phyloP scores from a whole-genome alignment of 768 basidiomycete genomes.

The Dentipellis sp. region DNA sequence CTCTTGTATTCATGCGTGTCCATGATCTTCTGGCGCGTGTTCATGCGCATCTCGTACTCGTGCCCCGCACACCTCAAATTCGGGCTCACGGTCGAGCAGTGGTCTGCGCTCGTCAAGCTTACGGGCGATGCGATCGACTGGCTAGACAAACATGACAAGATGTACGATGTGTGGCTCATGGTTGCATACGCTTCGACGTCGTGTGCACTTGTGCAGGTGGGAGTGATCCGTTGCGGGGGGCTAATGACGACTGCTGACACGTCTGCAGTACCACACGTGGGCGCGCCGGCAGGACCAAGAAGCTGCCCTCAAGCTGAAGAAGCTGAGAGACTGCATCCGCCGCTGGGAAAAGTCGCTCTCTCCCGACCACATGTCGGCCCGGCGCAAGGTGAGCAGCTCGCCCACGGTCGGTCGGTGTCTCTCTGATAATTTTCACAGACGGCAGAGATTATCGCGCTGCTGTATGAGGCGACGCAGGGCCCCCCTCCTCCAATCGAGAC shows the following conservation, averaged over 20 bases:
- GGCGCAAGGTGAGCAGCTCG: constrained; percentile 66
- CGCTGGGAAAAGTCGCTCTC: constrained; percentile 84
- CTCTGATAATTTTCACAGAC: constrained; percentile 39
- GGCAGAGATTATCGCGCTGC: constrained; percentile 82
- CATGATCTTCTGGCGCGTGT: constrained; percentile 98
- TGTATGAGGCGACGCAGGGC: constrained; percentile 94
- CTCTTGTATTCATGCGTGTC: constrained; percentile 81
- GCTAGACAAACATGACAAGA: constrained; percentile 71
- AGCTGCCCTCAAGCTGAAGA: constrained; percentile 65
- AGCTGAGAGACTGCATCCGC: constrained; percentile 75
- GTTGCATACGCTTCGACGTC: constrained; percentile 84
- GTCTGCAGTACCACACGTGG: constrained; percentile 82
- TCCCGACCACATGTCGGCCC: constrained; percentile 90
- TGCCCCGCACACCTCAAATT: constrained; percentile 89
- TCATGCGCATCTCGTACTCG: constrained; percentile 94
- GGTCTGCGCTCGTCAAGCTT: constrained; percentile 62
- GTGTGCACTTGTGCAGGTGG: constrained; percentile 85
- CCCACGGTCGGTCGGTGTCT: not conserved
- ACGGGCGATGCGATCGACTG: constrained; percentile 84
- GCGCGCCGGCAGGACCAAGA: constrained; percentile 71
- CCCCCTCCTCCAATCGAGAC: constrained; percentile 37
- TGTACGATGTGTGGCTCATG: constrained; percentile 83
- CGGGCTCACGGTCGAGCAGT: constrained; percentile 68
- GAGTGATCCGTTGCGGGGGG: constrained; percentile 12
- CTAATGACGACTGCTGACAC: not conserved